Evolutionary conservation across 768 basidiomycete species (phyloP).

Genomic region (Crassisporium funariophilum): DNA sequence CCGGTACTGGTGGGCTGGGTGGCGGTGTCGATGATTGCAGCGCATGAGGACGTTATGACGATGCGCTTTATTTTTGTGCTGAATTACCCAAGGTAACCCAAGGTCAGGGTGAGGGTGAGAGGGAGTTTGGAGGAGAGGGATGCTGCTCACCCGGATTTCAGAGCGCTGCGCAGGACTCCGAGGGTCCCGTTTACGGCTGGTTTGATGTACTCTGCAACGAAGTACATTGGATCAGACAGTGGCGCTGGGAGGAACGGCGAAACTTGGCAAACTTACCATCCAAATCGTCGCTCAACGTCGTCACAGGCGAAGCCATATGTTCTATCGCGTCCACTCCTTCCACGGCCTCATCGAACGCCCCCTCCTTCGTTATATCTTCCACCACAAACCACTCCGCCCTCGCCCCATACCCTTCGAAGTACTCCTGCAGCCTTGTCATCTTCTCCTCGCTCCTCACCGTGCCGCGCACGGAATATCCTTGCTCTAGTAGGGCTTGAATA

Average conservation of each 20-base stretch:
- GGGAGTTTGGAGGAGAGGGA: not conserved
- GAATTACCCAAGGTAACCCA: too few relatives aligned
- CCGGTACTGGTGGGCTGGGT: slow-evolving; percentile 10
- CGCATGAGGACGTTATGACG: slow-evolving; percentile 62
- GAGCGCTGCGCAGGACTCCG: slow-evolving; percentile 56
- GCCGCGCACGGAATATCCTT: slow-evolving; percentile 65
- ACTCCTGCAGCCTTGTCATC: slow-evolving; percentile 53
- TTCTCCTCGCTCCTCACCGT: slow-evolving; percentile 67
- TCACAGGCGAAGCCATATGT: slow-evolving; percentile 67
- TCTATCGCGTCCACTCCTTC: slow-evolving; percentile 72
- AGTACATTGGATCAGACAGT: not conserved
- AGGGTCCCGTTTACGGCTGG: slow-evolving; percentile 76
- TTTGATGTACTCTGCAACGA: slow-evolving; percentile 53
- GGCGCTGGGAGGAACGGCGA: not conserved
- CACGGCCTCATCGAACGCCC: slow-evolving; percentile 80
- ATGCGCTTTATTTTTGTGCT: slow-evolving; percentile 52
- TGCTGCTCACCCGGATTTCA: slow-evolving; percentile 38
- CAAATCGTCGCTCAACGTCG: slow-evolving; percentile 47
- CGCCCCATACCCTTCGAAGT: slow-evolving; percentile 58
- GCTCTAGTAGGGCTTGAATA: slow-evolving; percentile 53
- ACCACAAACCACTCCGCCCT: slow-evolving; percentile 68
- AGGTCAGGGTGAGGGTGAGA: not conserved
- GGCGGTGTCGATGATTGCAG: slow-evolving; percentile 39
- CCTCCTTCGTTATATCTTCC: slow-evolving; percentile 64
- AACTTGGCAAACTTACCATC: slow-evolving; percentile 21